Evolutionary conservation across 306 rosid genomes (phyloP).

Genomic region (Prunus mongolica): DNA sequence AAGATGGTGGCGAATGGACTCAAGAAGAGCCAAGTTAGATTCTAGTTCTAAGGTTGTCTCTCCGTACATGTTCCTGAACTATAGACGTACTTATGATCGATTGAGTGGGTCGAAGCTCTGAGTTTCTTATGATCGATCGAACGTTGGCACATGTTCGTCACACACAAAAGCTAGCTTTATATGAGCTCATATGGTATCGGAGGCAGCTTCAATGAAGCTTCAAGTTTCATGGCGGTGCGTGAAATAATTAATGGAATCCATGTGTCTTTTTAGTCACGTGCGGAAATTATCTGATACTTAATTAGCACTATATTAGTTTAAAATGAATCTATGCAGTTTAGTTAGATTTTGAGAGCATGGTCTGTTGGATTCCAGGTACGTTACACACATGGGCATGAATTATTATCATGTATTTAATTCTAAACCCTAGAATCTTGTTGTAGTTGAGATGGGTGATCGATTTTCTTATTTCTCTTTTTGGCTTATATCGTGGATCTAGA

Average conservation of each 20-base stretch:
- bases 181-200: not conserved
- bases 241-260: too few species aligned
- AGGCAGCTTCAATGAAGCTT: not conserved
- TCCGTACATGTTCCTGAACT: not conserved
- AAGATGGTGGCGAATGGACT: conserved; percentile 12
- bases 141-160: too few species aligned
- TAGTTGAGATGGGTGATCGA: too few species aligned
- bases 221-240: not conserved
- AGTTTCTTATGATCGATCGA: too few species aligned
- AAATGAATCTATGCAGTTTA: not conserved
- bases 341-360: not conserved
- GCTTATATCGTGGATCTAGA: too few species aligned
- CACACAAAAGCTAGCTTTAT: not conserved
- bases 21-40: conserved; percentile 10
- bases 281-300: not conserved
- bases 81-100: not conserved
- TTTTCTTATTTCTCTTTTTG: too few species aligned
- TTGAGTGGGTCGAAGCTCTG: too few species aligned
- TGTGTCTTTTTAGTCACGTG: not conserved
- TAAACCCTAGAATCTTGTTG: too few species aligned
- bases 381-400: not conserved
- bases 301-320: not conserved
- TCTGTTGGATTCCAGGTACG: not conserved
- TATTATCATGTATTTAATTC: too few species aligned
- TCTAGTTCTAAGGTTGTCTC: not conserved